Evolutionary conservation across 805 yeast genomes (phyloP).

Genomic region (Clavispora santaluciae): DNA sequence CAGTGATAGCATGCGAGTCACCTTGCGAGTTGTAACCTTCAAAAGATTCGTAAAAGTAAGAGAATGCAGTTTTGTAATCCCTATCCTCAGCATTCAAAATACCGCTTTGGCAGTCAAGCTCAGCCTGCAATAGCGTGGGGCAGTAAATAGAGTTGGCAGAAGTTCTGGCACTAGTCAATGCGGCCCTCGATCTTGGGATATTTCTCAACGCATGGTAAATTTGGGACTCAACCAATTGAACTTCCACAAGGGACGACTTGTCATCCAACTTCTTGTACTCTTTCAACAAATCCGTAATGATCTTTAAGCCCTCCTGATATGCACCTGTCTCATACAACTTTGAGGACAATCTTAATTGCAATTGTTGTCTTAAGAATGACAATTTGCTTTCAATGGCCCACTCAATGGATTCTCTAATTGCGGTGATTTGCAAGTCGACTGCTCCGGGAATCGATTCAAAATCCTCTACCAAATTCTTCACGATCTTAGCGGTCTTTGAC

Average conservation of each 20-base stretch:
- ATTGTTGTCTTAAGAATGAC: slow-evolving; percentile 80
- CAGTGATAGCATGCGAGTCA: slow-evolving; percentile 57
- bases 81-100: slow-evolving; percentile 93
- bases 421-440: slow-evolving; percentile 63
- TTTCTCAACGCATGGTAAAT: slow-evolving; percentile 89
- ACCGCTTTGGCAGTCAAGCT: slow-evolving; percentile 92
- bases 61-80: slow-evolving; percentile 93
- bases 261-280: slow-evolving; percentile 95
- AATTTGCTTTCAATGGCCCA: slow-evolving; percentile 86
- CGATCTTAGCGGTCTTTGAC: slow-evolving; percentile 90
- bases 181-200: slow-evolving; percentile 84
- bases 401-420: slow-evolving; percentile 73
- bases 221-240: slow-evolving; percentile 84
- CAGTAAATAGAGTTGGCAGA: slow-evolving; percentile 96
- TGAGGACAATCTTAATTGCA: slow-evolving; percentile 78
- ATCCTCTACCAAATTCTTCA: slow-evolving; percentile 73
- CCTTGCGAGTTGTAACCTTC: slow-evolving; percentile 80
- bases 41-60: slow-evolving; percentile 92
- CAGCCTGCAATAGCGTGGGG: slow-evolving; percentile 91
- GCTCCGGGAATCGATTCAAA: slow-evolving; percentile 61
- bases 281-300: slow-evolving; percentile 65
- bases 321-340: slow-evolving; percentile 62
- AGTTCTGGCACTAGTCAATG: slow-evolving; percentile 91
- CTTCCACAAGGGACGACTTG: slow-evolving; percentile 91
- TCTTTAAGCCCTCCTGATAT: slow-evolving; percentile 65